phyloP scores from a whole-genome alignment of 371 early-diverging fungal species.

The Batkoa obscura region DNA sequence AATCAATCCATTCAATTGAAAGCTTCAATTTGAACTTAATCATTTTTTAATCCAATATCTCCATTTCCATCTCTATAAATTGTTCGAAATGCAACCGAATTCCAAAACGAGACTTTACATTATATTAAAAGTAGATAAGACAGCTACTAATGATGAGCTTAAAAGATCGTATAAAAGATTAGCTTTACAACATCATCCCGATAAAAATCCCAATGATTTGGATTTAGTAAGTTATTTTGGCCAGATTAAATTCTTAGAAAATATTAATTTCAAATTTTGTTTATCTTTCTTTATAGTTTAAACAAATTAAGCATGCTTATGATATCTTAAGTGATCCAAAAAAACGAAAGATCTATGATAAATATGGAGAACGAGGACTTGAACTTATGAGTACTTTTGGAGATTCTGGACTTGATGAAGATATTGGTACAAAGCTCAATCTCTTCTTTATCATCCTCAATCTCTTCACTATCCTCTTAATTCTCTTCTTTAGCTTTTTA shows the following conservation, averaged over 20 bases:
- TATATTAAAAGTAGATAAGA: constrained; percentile 1
- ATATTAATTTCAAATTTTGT: not conserved
- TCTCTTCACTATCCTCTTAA: constrained; percentile 31
- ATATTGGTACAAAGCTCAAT: constrained; percentile 50
- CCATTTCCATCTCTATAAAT: too few relatives aligned
- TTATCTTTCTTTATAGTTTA: constrained; percentile 28
- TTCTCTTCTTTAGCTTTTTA: constrained; percentile 57
- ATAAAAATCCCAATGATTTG: constrained; percentile 34
- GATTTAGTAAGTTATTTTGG: constrained; percentile 20
- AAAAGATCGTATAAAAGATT: constrained; percentile 28
- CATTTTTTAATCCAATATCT: too few relatives aligned
- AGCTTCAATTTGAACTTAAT: too few relatives aligned
- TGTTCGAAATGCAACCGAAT: too few relatives aligned
- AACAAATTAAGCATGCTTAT: constrained; percentile 63
- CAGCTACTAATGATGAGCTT: constrained; percentile 18
- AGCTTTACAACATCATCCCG: constrained; percentile 62
- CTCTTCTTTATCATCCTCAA: constrained; percentile 30
- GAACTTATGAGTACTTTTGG: constrained; percentile 53
- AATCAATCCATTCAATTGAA: too few relatives aligned
- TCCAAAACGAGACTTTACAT: too few relatives aligned
- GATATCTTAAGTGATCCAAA: constrained; percentile 58
- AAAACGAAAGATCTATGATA: constrained; percentile 62
- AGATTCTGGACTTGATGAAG: constrained; percentile 56
- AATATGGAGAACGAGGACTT: constrained; percentile 71
- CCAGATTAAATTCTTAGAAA: not conserved